Base-by-base conservation (phyloP, 1,284 basidiomycete genomes). In the Apiotrichum gamsii region DNA sequence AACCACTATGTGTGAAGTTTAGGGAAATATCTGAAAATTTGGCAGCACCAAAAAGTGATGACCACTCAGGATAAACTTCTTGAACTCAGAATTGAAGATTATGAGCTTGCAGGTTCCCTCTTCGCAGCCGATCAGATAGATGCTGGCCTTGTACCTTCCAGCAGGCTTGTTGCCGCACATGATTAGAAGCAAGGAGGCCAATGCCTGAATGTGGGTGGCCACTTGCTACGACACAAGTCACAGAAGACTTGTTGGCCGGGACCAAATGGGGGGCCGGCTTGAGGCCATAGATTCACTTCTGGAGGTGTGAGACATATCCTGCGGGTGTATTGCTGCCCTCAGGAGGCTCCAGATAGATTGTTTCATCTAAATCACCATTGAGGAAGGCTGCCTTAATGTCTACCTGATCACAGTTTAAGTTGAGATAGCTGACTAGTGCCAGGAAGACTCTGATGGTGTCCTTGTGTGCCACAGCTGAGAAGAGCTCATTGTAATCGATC, bases 271-370 rank as follows among this genome's bases (percentile, higher is more conserved):
- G 58, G 6, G 60, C 56, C 45, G 59, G 60, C 23, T 54, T 58
- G 8, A 59, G 49, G 11, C 58, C 60, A 43, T 62, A 64, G 8
- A 62, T 50, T 1, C 57, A 60, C 39, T 61, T 59, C 11, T 39
- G 23, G 6, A 61, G 44, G 1, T 24, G 47, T 5, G 56, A 18
- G 3, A 63, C 51, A 13, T 47, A 20, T 23, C 23, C 21, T 10
- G 35, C 11, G 0, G 52, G 42, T 11, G 52, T 53, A 33, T 50
- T 29, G 30, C 36, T 51, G 5, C 57, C 59, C 39, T 61, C 57
- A 29, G 57, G 52, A 23, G 58, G 49, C 21, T 50, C 40, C 24
- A 56, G 8, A 35, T 52, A 57, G 16, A 56, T 52, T 11, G 13
- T 28, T 9, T 54, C 45, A 8, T 53, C 43, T 5, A 57, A 21